Base-by-base conservation (phyloP, 2,329 filamentous ascomycete genomes). In the Drechslera avenae region DNA sequence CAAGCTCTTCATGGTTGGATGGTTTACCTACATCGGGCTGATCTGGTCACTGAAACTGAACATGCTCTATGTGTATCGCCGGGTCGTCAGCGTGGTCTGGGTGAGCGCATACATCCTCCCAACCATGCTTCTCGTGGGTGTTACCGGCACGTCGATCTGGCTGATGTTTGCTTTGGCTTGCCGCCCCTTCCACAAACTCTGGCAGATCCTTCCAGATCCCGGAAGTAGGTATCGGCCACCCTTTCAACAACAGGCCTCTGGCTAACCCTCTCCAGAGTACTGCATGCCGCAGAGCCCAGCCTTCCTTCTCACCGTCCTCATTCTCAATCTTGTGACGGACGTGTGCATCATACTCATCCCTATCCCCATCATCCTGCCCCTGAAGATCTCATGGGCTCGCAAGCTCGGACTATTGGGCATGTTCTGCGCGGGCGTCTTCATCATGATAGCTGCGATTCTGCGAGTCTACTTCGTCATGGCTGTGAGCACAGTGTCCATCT, bases 11-110 rank as follows among this genome's bases (percentile, higher is more conserved):
- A 58, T 74, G 16, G 57, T 70, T 1, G 75, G 73, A 1, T 60
- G 73, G 30, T 58, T 59, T 9, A 64, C 63, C 2, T 76, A 77
- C 9, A 61, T 69, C 9, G 52, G 68, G 10, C 67, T 76, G 21
- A 59, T 77, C 3, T 77, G 75, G 75, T 68, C 60, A 0, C 57
- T 77, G 44, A 77, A 76, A 49, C 60, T 77, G 26, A 75, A 75
- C 57, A 76, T 77, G 73, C 44, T 76, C 14, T 76, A 72, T 50
- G 70, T 77, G 13, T 77, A 75, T 46, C 59, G 62, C 12, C 72
- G 74, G 1, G 59, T 77, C 5, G 69, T 76, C 4, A 63, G 59
- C 3, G 68, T 69, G 0, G 47, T 76, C 0, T 73, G 69, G 66
- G 68, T 72, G 0, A 64, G 75, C 43, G 72, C 63, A 14, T 68